These are phyloP conservation scores for Lactuca sativa DNA, from an alignment of 129 eudicot species.

Conservation along the genomic window DNA sequence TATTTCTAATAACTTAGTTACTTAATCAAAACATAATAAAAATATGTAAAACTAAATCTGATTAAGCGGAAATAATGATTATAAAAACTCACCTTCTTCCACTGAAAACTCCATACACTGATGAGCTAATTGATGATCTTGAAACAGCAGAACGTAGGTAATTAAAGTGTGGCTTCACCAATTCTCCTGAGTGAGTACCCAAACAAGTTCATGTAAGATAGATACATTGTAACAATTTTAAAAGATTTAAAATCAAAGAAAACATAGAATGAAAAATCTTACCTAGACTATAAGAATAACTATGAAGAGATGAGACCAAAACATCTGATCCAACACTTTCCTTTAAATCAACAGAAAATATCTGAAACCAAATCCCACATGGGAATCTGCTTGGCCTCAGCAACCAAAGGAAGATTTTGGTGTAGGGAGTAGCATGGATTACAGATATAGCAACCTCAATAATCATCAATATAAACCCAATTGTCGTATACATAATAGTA, in stretches of 20 bases:
- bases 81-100: slow-evolving; percentile 65
- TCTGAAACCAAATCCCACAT: slow-evolving; percentile 80
- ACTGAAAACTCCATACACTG: slow-evolving; percentile 71
- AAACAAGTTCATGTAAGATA: not conserved
- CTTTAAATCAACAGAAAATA: slow-evolving; percentile 28
- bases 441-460: slow-evolving; percentile 58
- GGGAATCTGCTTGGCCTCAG: slow-evolving; percentile 73
- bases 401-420: slow-evolving; percentile 70
- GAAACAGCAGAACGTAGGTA: slow-evolving; percentile 51
- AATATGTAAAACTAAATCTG: too few species aligned
- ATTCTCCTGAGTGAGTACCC: slow-evolving; percentile 53
- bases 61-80: too few species aligned
- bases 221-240: not conserved
- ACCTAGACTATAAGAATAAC: slow-evolving; percentile 69
- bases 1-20: too few species aligned
- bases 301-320: slow-evolving; percentile 62
- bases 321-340: slow-evolving; percentile 28
- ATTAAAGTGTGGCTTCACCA: slow-evolving; percentile 65
- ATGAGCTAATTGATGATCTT: slow-evolving; percentile 52
- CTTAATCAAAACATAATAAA: too few species aligned
- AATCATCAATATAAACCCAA: slow-evolving; percentile 43
- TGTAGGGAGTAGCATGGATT: slow-evolving; percentile 89
- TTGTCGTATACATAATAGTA: slow-evolving; percentile 61
- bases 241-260: not conserved
- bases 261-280: slow-evolving; percentile 15